A percentile compares a stretch with the other conserved stretches of the same genome.
Evolutionary conservation across 345 rosid genomes (phyloP).

Genomic region (Sonneratia caseolaris): DNA sequence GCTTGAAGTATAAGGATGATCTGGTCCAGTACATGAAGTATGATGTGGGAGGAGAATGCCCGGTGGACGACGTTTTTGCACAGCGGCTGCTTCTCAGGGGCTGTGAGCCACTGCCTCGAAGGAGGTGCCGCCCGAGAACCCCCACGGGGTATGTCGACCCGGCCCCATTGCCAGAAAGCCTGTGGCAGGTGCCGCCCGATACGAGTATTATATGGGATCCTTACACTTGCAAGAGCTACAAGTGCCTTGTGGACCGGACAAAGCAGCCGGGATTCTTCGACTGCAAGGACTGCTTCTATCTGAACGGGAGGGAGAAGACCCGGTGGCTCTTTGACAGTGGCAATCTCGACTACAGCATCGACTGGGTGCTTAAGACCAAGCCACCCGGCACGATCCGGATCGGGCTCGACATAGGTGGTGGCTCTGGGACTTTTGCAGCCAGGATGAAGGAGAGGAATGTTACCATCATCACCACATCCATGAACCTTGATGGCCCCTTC

Average conservation of each 20-base stretch:
- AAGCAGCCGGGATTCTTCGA: conserved; percentile 24
- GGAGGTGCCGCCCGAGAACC: conserved; percentile 35
- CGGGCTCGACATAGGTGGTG: conserved; percentile 45
- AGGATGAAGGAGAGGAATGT: conserved; percentile 47
- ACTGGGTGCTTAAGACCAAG: conserved; percentile 20
- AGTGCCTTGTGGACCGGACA: conserved; percentile 29
- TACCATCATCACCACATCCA: conserved; percentile 34
- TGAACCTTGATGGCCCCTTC: conserved; percentile 49
- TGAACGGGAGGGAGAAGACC: conserved; percentile 28
- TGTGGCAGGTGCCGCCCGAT: conserved; percentile 31
- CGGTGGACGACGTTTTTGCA: conserved; percentile 35
- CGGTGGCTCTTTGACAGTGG: conserved; percentile 32
- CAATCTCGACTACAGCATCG: conserved; percentile 31
- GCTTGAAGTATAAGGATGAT: conserved; percentile 35
- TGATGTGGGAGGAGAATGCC: conserved; percentile 35
- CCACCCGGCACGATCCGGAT: conserved; percentile 24
- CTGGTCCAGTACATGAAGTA: conserved; percentile 32
- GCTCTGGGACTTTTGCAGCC: conserved; percentile 44
- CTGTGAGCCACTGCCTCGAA: conserved; percentile 42
- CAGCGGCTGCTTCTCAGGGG: conserved; percentile 40
- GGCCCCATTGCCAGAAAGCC: conserved; percentile 20
- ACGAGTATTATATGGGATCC: conserved; percentile 37
- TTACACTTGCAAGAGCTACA: conserved; percentile 39
- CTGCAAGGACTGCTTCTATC: conserved; percentile 45
- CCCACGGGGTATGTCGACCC: conserved; percentile 29